Conservation (phyloP, 2,329 filamentous ascomycete species). For the Pseudocercospora vitis region DNA sequence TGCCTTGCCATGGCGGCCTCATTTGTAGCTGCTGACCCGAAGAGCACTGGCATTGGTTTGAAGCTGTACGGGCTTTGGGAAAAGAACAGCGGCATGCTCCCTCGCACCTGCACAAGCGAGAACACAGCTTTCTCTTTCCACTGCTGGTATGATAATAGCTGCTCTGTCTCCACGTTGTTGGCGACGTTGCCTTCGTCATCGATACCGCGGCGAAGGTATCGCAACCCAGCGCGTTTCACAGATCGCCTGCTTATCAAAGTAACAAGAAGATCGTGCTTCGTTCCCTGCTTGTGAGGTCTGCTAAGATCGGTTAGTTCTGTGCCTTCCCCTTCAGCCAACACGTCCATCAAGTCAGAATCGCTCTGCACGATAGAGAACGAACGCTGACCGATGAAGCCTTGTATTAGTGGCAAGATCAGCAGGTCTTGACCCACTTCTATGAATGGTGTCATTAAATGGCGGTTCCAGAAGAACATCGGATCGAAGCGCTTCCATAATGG, state of each 20-base stretch:
- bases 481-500: slow-evolving; percentile 74
- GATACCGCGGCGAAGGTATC: slow-evolving; percentile 85
- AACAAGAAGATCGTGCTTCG: slow-evolving; percentile 63
- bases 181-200: slow-evolving; percentile 87
- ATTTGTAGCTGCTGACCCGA: slow-evolving; percentile 79
- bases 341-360: slow-evolving; percentile 31
- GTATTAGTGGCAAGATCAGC: slow-evolving; percentile 78
- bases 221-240: slow-evolving; percentile 77
- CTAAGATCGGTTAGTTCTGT: slow-evolving; percentile 17
- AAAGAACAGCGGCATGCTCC: slow-evolving; percentile 92
- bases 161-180: slow-evolving; percentile 92
- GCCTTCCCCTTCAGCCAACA: slow-evolving; percentile 28
- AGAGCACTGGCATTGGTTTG: slow-evolving; percentile 79
- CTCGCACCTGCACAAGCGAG: slow-evolving; percentile 84
- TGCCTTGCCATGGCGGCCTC: slow-evolving; percentile 75
- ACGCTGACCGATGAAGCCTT: slow-evolving; percentile 89
- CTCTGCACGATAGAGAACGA: slow-evolving; percentile 59
- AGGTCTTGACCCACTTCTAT: slow-evolving; percentile 69
- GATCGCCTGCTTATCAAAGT: slow-evolving; percentile 90
- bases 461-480: slow-evolving; percentile 82
- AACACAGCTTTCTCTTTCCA: slow-evolving; percentile 68
- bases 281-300: neutral
- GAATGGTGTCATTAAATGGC: slow-evolving; percentile 70
- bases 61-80: slow-evolving; percentile 92
- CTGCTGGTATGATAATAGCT: slow-evolving; percentile 73